phyloP scores from a whole-genome alignment of 2,329 filamentous ascomycete genomes.

The Fusarium devonianum region DNA sequence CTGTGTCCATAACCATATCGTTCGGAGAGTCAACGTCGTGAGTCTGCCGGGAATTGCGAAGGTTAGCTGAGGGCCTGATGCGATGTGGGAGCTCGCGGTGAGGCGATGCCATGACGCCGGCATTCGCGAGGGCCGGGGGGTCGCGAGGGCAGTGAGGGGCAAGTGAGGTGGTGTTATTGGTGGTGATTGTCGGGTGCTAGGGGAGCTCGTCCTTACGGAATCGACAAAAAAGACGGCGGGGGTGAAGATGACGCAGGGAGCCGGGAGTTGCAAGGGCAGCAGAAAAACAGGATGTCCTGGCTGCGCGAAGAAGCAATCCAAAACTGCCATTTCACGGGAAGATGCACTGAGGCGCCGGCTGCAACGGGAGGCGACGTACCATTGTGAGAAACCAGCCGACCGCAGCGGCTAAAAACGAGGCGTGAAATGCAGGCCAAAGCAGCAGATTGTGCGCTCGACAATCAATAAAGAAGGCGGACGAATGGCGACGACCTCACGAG shows the following conservation, averaged over 20 bases:
- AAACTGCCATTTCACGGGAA: slow-evolving; percentile 25
- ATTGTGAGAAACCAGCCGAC: slow-evolving; percentile 32
- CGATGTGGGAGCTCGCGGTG: slow-evolving; percentile 30
- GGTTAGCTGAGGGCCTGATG: slow-evolving; percentile 38
- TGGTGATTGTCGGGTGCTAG: slow-evolving; percentile 14
- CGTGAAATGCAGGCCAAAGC: slow-evolving; percentile 9
- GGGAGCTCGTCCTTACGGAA: slow-evolving; percentile 17
- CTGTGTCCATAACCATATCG: slow-evolving; percentile 63
- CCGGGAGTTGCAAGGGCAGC: not conserved
- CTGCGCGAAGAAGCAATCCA: slow-evolving; percentile 19
- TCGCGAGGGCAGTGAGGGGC: slow-evolving; percentile 27
- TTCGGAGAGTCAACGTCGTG: slow-evolving; percentile 64
- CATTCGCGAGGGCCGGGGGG: slow-evolving; percentile 31
- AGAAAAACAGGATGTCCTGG: slow-evolving; percentile 6
- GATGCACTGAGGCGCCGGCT: slow-evolving; percentile 24
- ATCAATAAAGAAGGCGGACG: not conserved
- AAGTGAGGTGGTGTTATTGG: slow-evolving; percentile 23
- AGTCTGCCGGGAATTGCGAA: slow-evolving; percentile 48
- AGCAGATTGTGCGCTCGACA: slow-evolving; percentile 2
- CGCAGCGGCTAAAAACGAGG: slow-evolving; percentile 17
- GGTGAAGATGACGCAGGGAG: slow-evolving; percentile 31
- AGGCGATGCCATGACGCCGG: slow-evolving; percentile 33
- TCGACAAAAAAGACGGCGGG: slow-evolving; percentile 6
- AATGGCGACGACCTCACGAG: slow-evolving; percentile 19
- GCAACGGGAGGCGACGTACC: slow-evolving; percentile 28